Conservation (phyloP, 345 rosid species). For the Populus davidiana region DNA sequence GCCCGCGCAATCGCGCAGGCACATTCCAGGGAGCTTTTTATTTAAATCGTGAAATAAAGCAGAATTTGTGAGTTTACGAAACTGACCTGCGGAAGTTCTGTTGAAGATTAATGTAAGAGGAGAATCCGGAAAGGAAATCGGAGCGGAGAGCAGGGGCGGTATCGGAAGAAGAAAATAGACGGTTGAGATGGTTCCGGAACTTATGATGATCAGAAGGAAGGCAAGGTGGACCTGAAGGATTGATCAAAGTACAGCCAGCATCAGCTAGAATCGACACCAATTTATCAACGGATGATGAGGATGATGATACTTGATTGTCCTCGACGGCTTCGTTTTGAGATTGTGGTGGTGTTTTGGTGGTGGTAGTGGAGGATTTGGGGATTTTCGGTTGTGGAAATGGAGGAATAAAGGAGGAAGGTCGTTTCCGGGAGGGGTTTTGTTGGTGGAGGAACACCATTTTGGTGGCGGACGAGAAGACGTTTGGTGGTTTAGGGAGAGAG, state of each 20-base stretch:
- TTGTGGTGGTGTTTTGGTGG: constrained; percentile 3
- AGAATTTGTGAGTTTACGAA: background rate
- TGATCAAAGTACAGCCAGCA: constrained; percentile 65
- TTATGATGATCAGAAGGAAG: constrained; percentile 60
- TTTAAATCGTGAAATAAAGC: too few relatives aligned
- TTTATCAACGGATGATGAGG: constrained; percentile 33
- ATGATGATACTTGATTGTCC: background rate
- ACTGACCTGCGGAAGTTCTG: constrained; percentile 54
- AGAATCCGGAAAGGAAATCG: constrained; percentile 51
- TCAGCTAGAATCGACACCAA: constrained; percentile 64
- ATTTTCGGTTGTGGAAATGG: constrained; percentile 40
- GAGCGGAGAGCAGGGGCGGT: constrained; percentile 32
- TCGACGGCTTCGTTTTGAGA: background rate
- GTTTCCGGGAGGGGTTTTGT: constrained; percentile 44
- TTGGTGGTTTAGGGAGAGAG: too few relatives aligned
- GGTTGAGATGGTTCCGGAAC: constrained; percentile 60
- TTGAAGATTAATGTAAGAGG: constrained; percentile 48
- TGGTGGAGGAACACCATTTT: constrained; percentile 60
- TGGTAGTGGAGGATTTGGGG: constrained; percentile 32
- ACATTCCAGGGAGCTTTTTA: too few relatives aligned
- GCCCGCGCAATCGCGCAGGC: too few relatives aligned
- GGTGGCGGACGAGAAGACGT: too few relatives aligned
- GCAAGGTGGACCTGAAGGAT: constrained; percentile 57
- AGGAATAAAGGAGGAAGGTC: constrained; percentile 37
- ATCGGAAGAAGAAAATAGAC: constrained; percentile 39